Conservation (phyloP, 2,329 filamentous ascomycete species). For the Diaporthe australafricana region DNA sequence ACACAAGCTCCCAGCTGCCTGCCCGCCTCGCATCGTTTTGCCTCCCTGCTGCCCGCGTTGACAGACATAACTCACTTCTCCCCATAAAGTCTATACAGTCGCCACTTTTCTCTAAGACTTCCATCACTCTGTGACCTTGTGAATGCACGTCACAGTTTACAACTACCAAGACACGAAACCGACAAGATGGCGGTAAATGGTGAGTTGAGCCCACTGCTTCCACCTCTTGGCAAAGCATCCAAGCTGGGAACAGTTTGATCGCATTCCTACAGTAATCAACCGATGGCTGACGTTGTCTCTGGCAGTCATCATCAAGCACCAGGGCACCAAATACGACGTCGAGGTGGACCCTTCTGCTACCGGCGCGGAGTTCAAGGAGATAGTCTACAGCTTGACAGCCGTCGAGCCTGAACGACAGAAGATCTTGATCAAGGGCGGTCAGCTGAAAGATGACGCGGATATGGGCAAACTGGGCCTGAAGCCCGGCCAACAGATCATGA, state of each 20-base stretch:
- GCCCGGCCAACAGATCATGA: conserved; percentile 88
- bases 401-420: conserved; percentile 98
- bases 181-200: conserved; percentile 66
- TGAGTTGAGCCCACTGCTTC: conserved; percentile 46
- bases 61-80: not conserved
- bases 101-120: not conserved
- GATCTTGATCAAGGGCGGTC: conserved; percentile 91
- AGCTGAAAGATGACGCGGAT: conserved; percentile 94
- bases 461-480: conserved; percentile 88
- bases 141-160: not conserved
- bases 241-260: not conserved
- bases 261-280: not conserved
- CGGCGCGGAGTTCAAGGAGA: conserved; percentile 94
- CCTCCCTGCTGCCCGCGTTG: not conserved
- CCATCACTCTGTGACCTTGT: not conserved
- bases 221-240: not conserved
- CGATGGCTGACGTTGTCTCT: conserved; percentile 40
- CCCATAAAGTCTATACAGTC: not conserved
- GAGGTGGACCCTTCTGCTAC: conserved; percentile 87
- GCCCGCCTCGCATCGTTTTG: conserved; percentile 12
- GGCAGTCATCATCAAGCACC: conserved; percentile 90
- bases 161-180: conserved; percentile 33
- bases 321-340: conserved; percentile 94
- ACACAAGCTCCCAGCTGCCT: conserved; percentile 35
- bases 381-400: conserved; percentile 93